These are phyloP conservation scores for Colletotrichum tofieldiae DNA, from an alignment of 2,329 filamentous ascomycete genomes.

Conservation along the genomic window DNA sequence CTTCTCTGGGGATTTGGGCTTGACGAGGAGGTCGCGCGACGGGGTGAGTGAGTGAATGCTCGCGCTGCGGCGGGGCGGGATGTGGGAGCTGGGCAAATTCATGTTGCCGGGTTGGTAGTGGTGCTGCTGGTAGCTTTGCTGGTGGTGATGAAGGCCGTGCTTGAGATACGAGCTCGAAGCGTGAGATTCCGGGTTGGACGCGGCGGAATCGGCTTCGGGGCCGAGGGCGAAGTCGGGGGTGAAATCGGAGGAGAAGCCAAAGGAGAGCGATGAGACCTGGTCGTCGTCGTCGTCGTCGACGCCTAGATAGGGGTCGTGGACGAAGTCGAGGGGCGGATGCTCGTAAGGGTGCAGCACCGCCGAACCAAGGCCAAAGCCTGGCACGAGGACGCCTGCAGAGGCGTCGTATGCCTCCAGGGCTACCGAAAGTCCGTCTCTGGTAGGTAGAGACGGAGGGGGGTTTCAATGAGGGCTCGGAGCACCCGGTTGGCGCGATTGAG, in stretches of 20 bases:
- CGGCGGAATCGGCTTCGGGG: conserved; percentile 15
- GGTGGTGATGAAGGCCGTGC: conserved; percentile 50
- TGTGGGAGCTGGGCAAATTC: conserved; percentile 44
- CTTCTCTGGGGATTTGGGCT: conserved; percentile 39
- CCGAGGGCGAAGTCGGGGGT: conserved; percentile 28
- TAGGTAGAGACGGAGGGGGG: conserved; percentile 37
- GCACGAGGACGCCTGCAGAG: conserved; percentile 52
- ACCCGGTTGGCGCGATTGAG: conserved; percentile 25
- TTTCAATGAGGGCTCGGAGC: conserved; percentile 11
- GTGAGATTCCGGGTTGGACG: conserved; percentile 15
- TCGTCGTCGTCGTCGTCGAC: conserved; percentile 33
- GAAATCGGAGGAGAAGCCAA: conserved; percentile 45
- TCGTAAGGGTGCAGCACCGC: conserved; percentile 47
- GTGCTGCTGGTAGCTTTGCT: conserved; percentile 33
- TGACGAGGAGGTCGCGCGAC: conserved; percentile 37
- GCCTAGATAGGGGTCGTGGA: conserved; percentile 34
- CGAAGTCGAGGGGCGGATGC: conserved; percentile 40
- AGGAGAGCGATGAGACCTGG: conserved; percentile 45
- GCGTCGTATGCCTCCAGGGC: conserved; percentile 55
- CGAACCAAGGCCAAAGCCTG: conserved; percentile 54
- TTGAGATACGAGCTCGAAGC: conserved; percentile 19
- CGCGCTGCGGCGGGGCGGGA: conserved; percentile 42
- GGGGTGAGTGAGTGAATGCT: conserved; percentile 43
- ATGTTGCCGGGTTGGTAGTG: conserved; percentile 49
- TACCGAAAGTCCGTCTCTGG: conserved; percentile 48